Evolutionary conservation across 2,329 filamentous ascomycete genomes (phyloP).

Genomic region (Alternaria atra): DNA sequence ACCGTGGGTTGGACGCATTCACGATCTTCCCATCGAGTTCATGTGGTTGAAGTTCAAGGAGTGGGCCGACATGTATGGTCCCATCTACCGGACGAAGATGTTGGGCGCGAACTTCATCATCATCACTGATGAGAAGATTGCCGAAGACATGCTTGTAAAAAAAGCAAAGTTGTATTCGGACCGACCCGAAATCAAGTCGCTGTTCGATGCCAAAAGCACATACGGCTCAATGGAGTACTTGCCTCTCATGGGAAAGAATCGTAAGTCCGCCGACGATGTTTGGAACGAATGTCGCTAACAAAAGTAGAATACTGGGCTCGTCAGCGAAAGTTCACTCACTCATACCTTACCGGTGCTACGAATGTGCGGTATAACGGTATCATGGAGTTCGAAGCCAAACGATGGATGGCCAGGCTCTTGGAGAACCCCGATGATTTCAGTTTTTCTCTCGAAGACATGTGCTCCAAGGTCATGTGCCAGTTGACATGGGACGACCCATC

Average conservation of each 20-base stretch:
- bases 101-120: conserved; percentile 57
- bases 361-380: conserved; percentile 57
- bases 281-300: conserved; percentile 17
- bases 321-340: conserved; percentile 63
- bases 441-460: conserved; percentile 64
- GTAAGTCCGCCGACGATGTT: conserved; percentile 47
- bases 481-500: conserved; percentile 64
- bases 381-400: conserved; percentile 64
- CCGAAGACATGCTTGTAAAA: conserved; percentile 63
- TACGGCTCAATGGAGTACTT: conserved; percentile 66
- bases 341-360: conserved; percentile 59
- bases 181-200: conserved; percentile 59
- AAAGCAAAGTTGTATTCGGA: conserved; percentile 63
- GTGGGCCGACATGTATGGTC: conserved; percentile 47
- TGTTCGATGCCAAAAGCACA: conserved; percentile 65
- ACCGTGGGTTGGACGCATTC: conserved; percentile 49
- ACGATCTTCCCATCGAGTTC: conserved; percentile 49
- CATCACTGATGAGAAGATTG: conserved; percentile 62
- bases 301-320: conserved; percentile 62
- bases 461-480: conserved; percentile 65
- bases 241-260: conserved; percentile 65
- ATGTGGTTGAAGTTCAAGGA: conserved; percentile 63
- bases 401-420: conserved; percentile 61
- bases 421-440: conserved; percentile 62
- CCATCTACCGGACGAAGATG: conserved; percentile 51